These are phyloP conservation scores for Arachis monticola DNA, from an alignment of 331 rosid species.

Conservation along the genomic window DNA sequence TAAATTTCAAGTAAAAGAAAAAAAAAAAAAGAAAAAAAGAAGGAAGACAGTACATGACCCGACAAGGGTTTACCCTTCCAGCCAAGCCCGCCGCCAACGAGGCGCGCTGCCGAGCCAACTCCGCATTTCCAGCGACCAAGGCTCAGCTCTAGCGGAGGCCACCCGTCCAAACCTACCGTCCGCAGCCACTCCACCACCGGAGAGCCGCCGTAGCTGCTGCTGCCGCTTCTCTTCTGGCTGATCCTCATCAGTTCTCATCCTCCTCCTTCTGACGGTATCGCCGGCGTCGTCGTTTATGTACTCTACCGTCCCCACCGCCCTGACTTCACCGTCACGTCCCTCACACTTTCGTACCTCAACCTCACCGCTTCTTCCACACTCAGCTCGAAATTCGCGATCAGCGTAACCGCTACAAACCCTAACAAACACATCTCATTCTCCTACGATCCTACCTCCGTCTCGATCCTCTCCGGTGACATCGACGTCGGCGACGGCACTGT, in stretches of 20 bases:
- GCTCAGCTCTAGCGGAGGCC: conserved; percentile 80
- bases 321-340: conserved; percentile 62
- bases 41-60: conserved; percentile 54
- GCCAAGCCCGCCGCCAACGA: conserved; percentile 50
- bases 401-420: conserved; percentile 68
- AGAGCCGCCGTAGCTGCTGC: conserved; percentile 61
- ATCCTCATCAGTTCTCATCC: conserved; percentile 50
- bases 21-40: background rate
- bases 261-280: conserved; percentile 59
- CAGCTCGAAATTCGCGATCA: conserved; percentile 59
- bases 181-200: conserved; percentile 68
- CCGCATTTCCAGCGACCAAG: conserved; percentile 71
- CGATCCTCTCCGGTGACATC: conserved; percentile 52
- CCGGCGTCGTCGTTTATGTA: conserved; percentile 59
- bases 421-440: conserved; percentile 65
- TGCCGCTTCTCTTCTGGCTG: conserved; percentile 74
- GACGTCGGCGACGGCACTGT: conserved; percentile 65
- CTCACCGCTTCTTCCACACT: conserved; percentile 65
- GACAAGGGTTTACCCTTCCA: conserved; percentile 78
- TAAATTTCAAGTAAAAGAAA: no score
- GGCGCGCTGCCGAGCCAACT: conserved; percentile 40
- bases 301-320: conserved; percentile 87
- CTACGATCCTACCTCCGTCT: conserved; percentile 56
- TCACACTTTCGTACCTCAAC: conserved; percentile 63
- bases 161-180: conserved; percentile 78